These are phyloP conservation scores for Aspergillus proliferans DNA, from an alignment of 2,329 filamentous ascomycete species.

Conservation along the genomic window DNA sequence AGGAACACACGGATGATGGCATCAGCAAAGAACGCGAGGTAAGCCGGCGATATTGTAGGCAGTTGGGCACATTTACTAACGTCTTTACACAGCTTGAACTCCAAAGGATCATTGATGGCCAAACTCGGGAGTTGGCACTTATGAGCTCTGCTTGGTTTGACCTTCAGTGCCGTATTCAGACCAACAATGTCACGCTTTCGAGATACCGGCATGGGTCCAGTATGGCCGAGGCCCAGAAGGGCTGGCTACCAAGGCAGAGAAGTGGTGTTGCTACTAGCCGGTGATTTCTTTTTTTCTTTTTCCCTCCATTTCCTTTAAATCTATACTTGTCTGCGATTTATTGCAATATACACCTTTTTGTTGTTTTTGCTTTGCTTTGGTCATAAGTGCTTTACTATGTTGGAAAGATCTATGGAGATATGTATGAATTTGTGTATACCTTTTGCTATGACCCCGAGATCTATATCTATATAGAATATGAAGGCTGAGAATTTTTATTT, in stretches of 20 bases:
- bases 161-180: slow-evolving; percentile 40
- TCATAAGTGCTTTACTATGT: too few species aligned
- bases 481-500: background rate
- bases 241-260: slow-evolving; percentile 42
- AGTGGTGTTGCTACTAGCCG: slow-evolving; percentile 32
- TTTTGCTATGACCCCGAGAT: too few species aligned
- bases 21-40: slow-evolving; percentile 38
- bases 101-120: slow-evolving; percentile 34
- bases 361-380: background rate
- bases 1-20: slow-evolving; percentile 31
- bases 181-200: slow-evolving; percentile 37
- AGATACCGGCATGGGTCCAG: slow-evolving; percentile 34
- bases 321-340: too few species aligned
- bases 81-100: slow-evolving; percentile 31
- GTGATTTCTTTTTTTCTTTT: background rate
- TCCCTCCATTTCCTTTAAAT: slow-evolving; percentile 1
- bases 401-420: too few species aligned
- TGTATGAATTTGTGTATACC: too few species aligned
- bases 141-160: slow-evolving; percentile 45
- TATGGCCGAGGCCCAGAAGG: slow-evolving; percentile 33
- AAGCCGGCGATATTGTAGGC: slow-evolving; percentile 6
- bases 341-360: background rate
- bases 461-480: too few species aligned
- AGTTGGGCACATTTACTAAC: slow-evolving; percentile 9
- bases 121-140: slow-evolving; percentile 39